These are phyloP conservation scores for Aegilops tauschii DNA, from an alignment of 176 grass and related monocot genomes.

Conservation along the genomic window DNA sequence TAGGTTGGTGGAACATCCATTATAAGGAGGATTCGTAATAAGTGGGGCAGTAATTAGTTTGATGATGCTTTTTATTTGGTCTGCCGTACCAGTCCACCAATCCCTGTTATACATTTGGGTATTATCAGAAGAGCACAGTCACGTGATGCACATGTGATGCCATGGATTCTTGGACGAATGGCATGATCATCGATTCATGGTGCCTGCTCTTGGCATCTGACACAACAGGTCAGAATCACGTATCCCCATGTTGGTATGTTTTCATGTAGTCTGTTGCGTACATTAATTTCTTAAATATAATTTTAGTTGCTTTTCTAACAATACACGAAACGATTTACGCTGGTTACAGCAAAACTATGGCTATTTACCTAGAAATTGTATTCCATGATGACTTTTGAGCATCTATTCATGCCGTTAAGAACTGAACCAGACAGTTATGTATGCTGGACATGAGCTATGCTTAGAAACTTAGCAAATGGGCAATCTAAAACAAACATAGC, in stretches of 20 bases:
- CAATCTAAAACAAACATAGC: neutral
- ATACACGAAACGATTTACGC: neutral
- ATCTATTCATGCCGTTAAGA: slow-evolving; percentile 15
- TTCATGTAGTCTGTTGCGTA: slow-evolving; percentile 23
- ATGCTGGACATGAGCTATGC: slow-evolving; percentile 18
- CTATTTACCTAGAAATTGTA: neutral
- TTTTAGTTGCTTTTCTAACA: neutral
- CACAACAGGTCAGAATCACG: slow-evolving; percentile 28
- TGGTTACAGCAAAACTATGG: neutral
- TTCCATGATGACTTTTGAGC: neutral
- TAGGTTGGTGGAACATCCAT: neutral
- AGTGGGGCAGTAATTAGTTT: neutral
- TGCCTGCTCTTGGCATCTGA: slow-evolving; percentile 34
- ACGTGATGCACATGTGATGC: slow-evolving; percentile 34
- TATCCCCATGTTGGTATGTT: slow-evolving; percentile 43
- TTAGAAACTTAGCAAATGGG: neutral
- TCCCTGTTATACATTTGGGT: slow-evolving; percentile 26
- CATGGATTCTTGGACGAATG: slow-evolving; percentile 40
- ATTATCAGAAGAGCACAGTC: slow-evolving; percentile 42
- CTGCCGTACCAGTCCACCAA: neutral
- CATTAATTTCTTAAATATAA: neutral
- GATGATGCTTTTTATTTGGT: slow-evolving; percentile 15
- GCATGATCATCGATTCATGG: slow-evolving; percentile 13
- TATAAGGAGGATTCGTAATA: neutral
- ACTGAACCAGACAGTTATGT: neutral